Evolutionary conservation across 805 yeast species (phyloP), one percentile per base, ranked within the genome.

Genomic region (Ogataea salicorniae): DNA sequence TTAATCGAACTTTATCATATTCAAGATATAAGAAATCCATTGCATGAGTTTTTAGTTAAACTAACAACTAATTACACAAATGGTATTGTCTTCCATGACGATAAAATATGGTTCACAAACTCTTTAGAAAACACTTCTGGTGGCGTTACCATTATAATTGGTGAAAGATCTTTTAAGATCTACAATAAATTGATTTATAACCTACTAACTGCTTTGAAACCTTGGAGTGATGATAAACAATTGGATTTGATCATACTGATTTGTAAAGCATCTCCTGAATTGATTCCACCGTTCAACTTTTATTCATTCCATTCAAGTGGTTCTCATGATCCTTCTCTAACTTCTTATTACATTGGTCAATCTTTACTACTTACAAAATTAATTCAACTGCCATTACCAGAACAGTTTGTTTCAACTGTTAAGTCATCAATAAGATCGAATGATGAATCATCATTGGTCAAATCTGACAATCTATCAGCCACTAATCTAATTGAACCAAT

Each of bases 341-440:
- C 92, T 1, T 82, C 92, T 13, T 88, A 85, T 69, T 91, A 95
- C 90, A 72, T 89, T 41, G 86, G 94, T 7, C 84, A 79, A 64
- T 77, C 88, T 1, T 69, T 83, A 23, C 63, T 88, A 2, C 67
- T 83, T 40, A 73, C 82, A 1, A 78, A 80, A 48, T 72, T 87
- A 6, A 72, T 87, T n/a, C 72, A 73, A 29, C 55, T 82, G 3
- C 77, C 80, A 1, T 59, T 84, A 7, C 89, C 94, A 0, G 53
- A 50, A 11, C 62, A 66, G 8, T 55, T 62, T n/a, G 36, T 45
- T 7, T 41, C 35, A 2, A 23, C 41, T 17, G 17, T 57, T 6
- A 59, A 52, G 37, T 17, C 11, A 6, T 41, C 29, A 37, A 31
- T 35, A 14, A 38, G 36, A 29, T 4, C 36, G 16, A 22, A 40